Evolutionary conservation across 1,284 basidiomycete species (phyloP).

Genomic region (Phellopilus nigrolimitatus): DNA sequence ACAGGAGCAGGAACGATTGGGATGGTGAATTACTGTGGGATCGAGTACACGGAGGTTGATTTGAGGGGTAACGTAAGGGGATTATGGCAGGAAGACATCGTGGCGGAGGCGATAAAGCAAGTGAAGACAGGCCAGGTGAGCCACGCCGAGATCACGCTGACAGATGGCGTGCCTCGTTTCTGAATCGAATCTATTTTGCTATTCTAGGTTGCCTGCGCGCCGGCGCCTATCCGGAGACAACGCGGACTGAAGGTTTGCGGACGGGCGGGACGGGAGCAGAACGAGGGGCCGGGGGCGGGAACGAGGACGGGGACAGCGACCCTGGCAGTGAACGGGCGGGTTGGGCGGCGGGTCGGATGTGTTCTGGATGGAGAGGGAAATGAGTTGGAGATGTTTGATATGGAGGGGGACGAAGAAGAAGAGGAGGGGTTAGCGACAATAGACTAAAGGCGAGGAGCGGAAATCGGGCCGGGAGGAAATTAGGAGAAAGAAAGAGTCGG

Average conservation of each 20-base stretch:
- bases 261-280: not conserved
- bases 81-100: conserved; percentile 56
- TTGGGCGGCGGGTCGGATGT: conserved; percentile 68
- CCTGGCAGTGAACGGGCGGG: conserved; percentile 68
- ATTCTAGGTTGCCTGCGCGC: conserved; percentile 41
- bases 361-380: conserved; percentile 59
- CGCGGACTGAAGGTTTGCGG: conserved; percentile 40
- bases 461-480: conserved; percentile 33
- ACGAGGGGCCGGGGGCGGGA: conserved; percentile 29
- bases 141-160: conserved; percentile 22
- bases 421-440: conserved; percentile 36
- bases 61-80: conserved; percentile 45
- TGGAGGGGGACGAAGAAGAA: conserved; percentile 62
- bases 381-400: conserved; percentile 67
- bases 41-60: conserved; percentile 51
- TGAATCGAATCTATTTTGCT: conserved; percentile 18
- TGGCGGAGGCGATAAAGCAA: conserved; percentile 47
- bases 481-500: conserved; percentile 14
- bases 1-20: conserved; percentile 51
- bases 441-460: too few species aligned
- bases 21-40: conserved; percentile 52
- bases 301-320: conserved; percentile 46
- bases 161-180: conserved; percentile 19
- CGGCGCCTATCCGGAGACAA: conserved; percentile 51
- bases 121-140: conserved; percentile 51